phyloP scores from a whole-genome alignment of 1,139 yeast genomes.

The Pichia norvegensis region DNA sequence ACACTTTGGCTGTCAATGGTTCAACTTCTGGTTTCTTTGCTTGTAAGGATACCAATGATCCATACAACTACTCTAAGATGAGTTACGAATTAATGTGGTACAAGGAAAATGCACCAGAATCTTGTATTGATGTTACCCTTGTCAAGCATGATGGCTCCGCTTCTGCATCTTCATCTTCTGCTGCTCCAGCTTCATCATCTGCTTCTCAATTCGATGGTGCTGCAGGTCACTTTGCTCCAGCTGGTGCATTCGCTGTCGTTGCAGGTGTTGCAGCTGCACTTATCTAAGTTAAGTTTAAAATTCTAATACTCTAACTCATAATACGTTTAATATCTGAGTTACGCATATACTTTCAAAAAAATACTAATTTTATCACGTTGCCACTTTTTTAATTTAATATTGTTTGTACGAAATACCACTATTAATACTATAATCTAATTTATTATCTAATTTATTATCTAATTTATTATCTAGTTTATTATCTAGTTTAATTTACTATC shows the following conservation, averaged over 20 bases:
- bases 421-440: too few species aligned
- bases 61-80: conserved; percentile 20
- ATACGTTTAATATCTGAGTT: too few species aligned
- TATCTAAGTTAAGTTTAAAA: conserved; percentile 6
- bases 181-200: conserved; percentile 1
- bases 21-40: conserved; percentile 23
- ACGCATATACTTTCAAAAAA: too few species aligned
- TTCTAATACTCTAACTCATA: neutral
- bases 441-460: too few species aligned
- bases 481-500: too few species aligned
- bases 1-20: conserved; percentile 21
- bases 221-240: conserved; percentile 12
- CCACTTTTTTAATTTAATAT: too few species aligned
- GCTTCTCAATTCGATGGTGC: neutral
- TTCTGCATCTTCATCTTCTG: conserved; percentile 4
- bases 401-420: too few species aligned
- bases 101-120: conserved; percentile 17
- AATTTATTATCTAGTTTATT: too few species aligned
- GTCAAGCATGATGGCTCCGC: conserved; percentile 1
- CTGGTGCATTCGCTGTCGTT: conserved; percentile 17
- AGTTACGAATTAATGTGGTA: conserved; percentile 22
- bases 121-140: conserved; percentile 15
- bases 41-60: conserved; percentile 24
- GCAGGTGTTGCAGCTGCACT: conserved; percentile 19
- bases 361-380: too few species aligned